These are phyloP conservation scores for Phytopythium montanum DNA, from an alignment of 352 stramenopile species.

Conservation along the genomic window DNA sequence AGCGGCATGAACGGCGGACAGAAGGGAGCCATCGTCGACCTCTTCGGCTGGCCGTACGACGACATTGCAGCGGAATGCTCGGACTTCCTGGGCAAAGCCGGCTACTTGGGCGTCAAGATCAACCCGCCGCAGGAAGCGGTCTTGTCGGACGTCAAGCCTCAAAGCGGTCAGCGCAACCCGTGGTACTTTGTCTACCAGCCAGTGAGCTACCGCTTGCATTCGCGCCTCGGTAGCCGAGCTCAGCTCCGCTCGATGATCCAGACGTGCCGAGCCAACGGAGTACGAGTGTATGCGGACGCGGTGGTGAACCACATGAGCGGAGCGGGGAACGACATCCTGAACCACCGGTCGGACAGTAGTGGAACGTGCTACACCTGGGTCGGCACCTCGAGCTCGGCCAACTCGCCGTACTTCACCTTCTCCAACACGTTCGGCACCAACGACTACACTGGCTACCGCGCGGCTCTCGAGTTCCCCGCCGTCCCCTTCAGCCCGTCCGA, in stretches of 20 bases:
- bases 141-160: slow-evolving; percentile 34
- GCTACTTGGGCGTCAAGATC: slow-evolving; percentile 72
- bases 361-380: slow-evolving; percentile 32
- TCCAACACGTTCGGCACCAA: slow-evolving; percentile 37
- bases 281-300: slow-evolving; percentile 58
- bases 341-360: slow-evolving; percentile 22
- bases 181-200: slow-evolving; percentile 73
- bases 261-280: slow-evolving; percentile 51
- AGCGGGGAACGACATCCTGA: slow-evolving; percentile 38
- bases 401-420: slow-evolving; percentile 49
- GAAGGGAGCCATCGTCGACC: slow-evolving; percentile 57
- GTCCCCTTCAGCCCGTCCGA: slow-evolving; percentile 53
- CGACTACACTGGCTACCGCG: slow-evolving; percentile 36
- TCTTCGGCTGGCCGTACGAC: slow-evolving; percentile 66
- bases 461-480: slow-evolving; percentile 52
- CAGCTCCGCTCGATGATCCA: slow-evolving; percentile 64
- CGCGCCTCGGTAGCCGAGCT: slow-evolving; percentile 42
- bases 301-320: slow-evolving; percentile 62
- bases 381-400: slow-evolving; percentile 25
- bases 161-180: slow-evolving; percentile 45
- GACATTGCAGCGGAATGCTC: slow-evolving; percentile 62
- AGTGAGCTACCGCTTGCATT: slow-evolving; percentile 59
- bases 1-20: slow-evolving; percentile 51
- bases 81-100: slow-evolving; percentile 55
- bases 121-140: slow-evolving; percentile 59